Conservation (phyloP, 345 rosid species). For the Mangifera indica region DNA sequence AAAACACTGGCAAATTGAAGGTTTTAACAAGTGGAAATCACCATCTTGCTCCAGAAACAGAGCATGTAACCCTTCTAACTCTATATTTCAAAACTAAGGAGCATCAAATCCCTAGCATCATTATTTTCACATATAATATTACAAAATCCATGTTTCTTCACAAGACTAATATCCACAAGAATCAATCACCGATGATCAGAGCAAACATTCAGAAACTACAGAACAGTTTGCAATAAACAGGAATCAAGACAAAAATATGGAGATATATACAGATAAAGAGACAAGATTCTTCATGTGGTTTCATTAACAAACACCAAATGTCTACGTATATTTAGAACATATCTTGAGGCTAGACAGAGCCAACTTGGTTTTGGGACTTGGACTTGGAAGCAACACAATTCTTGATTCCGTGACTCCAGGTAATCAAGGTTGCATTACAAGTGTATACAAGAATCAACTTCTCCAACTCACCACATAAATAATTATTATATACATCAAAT, state of each 20-base stretch:
- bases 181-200: not conserved
- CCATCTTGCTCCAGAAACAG: not conserved
- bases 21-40: not conserved
- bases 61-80: not conserved
- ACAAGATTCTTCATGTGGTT: not conserved
- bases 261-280: not conserved
- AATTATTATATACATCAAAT: no score
- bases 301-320: constrained; percentile 4
- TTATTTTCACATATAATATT: not conserved
- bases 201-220: not conserved
- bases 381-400: not conserved
- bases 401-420: not conserved
- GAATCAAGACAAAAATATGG: not conserved
- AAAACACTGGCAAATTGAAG: not conserved
- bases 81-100: not conserved
- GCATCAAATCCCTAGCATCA: not conserved
- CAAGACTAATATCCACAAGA: not conserved
- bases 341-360: not conserved
- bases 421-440: not conserved
- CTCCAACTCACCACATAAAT: no score
- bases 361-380: not conserved
- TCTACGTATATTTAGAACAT: not conserved
- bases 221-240: no score
- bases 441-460: no score
- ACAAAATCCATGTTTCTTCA: not conserved